Base-by-base conservation (phyloP, 164 flowering plant genomes). In the Dillenia turbinata region DNA sequence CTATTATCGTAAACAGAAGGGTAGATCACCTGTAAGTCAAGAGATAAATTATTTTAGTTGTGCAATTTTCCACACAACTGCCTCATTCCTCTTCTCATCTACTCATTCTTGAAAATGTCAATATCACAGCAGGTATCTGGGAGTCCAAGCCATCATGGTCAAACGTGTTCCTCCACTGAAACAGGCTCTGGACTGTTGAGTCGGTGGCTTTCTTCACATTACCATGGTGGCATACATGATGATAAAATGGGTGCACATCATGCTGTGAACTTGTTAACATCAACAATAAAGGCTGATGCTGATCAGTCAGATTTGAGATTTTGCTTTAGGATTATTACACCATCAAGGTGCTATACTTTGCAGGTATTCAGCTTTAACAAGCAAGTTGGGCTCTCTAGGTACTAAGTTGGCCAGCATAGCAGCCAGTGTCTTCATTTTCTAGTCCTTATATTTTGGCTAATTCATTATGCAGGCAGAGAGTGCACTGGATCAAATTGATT, bases 271-370 rank as follows among this genome's bases (percentile, higher is more conserved):
- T 81, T 95, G 66, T 84, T 92, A 54, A 95, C 99, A 46, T 95
- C 99, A 52, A 95, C 99, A 60, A 95, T 95, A 52, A 95, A 95
- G 75, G 87, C 81, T 71, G 97, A 95, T 76, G 96, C 96, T 8
- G 97, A 95, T 58, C 97, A 89, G 78, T 88, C 97, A 54, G 99
- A 95, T 75, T 77, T 95, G 64, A 79, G 99, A 63, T 92, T 95
- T 73, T 95, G 97, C 77, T 95, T 95, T 77, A 78, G 97, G 66
- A 95, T 95, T 56, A 92, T 95, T 75, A 91, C 99, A 54, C 99
- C 99, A 47, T 73, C 95, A 44, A 95, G 90, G 76, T 91, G 78
- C 59, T 95, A 95, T 66, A 92, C 97, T 54, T 76, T 95, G 78
- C 99, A 95, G 97, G 98, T 91, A 79, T 14, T 57, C 52, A 40